Base-by-base conservation (phyloP, 2,329 filamentous ascomycete genomes). In the Sporothrix euskadiensis region DNA sequence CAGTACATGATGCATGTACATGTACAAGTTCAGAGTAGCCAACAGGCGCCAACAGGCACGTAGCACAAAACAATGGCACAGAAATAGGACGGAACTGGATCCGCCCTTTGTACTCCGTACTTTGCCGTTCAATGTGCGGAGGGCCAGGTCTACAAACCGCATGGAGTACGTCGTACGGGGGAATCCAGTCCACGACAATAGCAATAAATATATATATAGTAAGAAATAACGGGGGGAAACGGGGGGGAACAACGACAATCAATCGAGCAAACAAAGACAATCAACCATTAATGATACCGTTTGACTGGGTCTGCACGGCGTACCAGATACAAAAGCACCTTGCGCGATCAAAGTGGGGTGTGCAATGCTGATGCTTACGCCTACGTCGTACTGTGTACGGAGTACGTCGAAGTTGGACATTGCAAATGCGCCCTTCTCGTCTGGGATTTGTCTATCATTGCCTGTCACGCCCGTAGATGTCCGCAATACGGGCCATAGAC, bases 21-120 rank as follows among this genome's bases (percentile, higher is more conserved):
- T 19, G 26, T 26, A 44, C n/a, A 22, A 10, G 56, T 44, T 22
- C 8, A n/a, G 32, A 41, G 19, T 10, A 44, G 3, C 59, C 59
- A 63, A 63, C 59, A 14, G 59, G 35, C 35, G 26, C 63, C 41
- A 66, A 66, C 59, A 22, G 59, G 6, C 32, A 63, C 19, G 59
- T 63, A 9, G n/a, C 41, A 47, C 41, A 66, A 32, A 59, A 49
- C n/a, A 66, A 47, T 66, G 41, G 63, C 63, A 47, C 35, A n/a
- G 35, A 26, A 22, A 63, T 3, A 41, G 26, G 39, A 32, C 41
- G 63, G 63, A 49, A 47, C 41, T 9, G 22, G 22, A 14, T 66
- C 41, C 63, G 63, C 39, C 14, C 63, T 47, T 66, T 47, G 63
- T 47, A n/a, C n/a, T n/a, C n/a, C n/a, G n/a, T n/a, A 26, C 32